Evolutionary conservation across 75 land plant genomes (phyloP), one percentile per base, ranked within the genome.

Genomic region (Pinus tabuliformis): DNA sequence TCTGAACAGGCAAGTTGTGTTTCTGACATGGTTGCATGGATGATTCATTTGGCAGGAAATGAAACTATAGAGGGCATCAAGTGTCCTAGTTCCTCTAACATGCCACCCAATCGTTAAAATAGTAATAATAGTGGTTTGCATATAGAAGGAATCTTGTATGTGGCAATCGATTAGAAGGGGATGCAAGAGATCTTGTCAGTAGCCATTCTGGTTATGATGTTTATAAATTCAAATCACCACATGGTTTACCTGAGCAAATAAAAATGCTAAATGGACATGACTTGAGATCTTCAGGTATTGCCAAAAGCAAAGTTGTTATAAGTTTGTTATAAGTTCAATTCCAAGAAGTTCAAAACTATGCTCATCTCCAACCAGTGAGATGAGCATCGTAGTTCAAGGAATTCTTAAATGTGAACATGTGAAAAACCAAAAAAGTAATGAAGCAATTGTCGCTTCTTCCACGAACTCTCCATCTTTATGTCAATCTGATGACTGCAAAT

Each of bases 131-230:
- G 22, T 58, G 66, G 58, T 14, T 11, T 15, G 62, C 37, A 13
- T 33, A 42, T 56, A 14, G 60, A 60, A 77, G 16, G 2, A 22
- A 26, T 63, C 73, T 28, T 49, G 59, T 77, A 73, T 59, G 73
- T 56, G 65, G 71, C 11, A 61, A 16, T 28, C 77, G 73, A 54
- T 30, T 80, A 33, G 71, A 59, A 65, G 78, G 76, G 54, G 90
- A 88, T 80, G 89, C 80, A 52, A 74, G 77, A 75, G 79, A 80
- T 70, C 79, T 75, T 30, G 82, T 80, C 63, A 82, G 57, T 52
- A 66, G 70, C 14, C 71, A 56, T 63, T 76, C 74, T 22, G 30
- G 9, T 49, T 60, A 56, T 63, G 36, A 73, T 18, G 24, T 63
- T 66, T 81, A 62, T 42, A 37, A 30, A 18, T 13, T 9, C 3